Evolutionary conservation across 2,329 filamentous ascomycete genomes (phyloP), one percentile per base, ranked within the genome.

Genomic region (Rasamsonia emersonii): DNA sequence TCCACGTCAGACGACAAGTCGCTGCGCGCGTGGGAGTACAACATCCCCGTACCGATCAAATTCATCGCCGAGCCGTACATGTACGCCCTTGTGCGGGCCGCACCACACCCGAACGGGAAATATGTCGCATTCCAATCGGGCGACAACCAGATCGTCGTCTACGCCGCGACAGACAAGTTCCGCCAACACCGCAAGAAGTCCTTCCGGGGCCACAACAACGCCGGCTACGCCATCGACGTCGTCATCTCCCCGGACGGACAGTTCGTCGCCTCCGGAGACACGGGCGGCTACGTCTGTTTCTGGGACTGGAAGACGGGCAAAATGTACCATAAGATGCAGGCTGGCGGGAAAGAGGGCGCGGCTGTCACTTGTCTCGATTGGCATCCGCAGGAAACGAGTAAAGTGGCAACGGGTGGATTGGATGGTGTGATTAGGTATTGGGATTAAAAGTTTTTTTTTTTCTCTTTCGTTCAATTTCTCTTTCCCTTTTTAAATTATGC

Each of bases 291-390:
- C 50, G 77, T 94, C 28, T 93, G 84, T 61, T 95, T 96, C 64
- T 98, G 88, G 86, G 91, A 96, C 61, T 98, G 88, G 85, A 98
- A 98, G 74, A 95, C 86, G 23, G 93, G 89, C 59, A 96, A 95
- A 65, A 89, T 98, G 86, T 94, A 86, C 62, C 86, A 94, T 64
- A 96, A 96, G 71, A 77, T 98, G 43, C 76, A 82, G 61, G 88
- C 86, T 2, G 62, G 62, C 21, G 63, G 63, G 4, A 65, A 65
- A 15, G 78, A 84, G 37, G 86, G 86, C 33, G 75, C 81, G 32
- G 77, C 88, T 4, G 71, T 95, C 33, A 85, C 86, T n/a, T 84
- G 81, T 44, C 75, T 91, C 36, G 82, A 83, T 56, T 98, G 91
- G 89, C 88, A 96, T 60, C 86, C 89, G n/a, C 83, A 95, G 62